Conservation (phyloP, 805 yeast genomes). For the Schwanniomyces polymorphus region DNA sequence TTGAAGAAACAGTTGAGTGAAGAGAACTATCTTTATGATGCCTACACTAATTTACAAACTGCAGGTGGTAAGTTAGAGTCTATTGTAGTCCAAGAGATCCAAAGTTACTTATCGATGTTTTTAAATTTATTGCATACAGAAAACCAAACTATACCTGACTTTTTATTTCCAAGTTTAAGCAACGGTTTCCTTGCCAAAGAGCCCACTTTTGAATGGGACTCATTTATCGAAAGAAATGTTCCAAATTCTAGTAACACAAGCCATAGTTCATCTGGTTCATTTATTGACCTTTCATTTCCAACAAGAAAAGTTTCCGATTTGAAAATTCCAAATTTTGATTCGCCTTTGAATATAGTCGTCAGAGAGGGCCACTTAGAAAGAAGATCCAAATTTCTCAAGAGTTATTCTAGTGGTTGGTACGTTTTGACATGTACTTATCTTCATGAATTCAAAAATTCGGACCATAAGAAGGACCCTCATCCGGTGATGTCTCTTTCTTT, state of each 20-base stretch:
- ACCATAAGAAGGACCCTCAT: constrained; percentile 73
- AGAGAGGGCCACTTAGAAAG: constrained; percentile 84
- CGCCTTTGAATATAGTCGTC: constrained; percentile 62
- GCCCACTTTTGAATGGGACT: constrained; percentile 85
- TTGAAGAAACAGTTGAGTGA: constrained; percentile 76
- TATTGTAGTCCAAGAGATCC: constrained; percentile 84
- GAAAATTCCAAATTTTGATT: constrained; percentile 64
- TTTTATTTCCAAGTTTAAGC: constrained; percentile 58
- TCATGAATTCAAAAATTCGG: constrained; percentile 86
- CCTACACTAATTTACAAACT: constrained; percentile 79
- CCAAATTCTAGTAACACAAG: constrained; percentile 28
- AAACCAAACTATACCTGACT: constrained; percentile 68
- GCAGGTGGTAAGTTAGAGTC: constrained; percentile 86
- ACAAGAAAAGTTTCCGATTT: constrained; percentile 48
- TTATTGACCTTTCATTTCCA: constrained; percentile 40
- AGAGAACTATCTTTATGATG: constrained; percentile 86
- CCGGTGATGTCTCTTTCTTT: constrained; percentile 84
- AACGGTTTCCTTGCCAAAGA: constrained; percentile 67
- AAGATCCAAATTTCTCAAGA: constrained; percentile 85
- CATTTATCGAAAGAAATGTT: constrained; percentile 69
- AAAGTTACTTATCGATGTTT: constrained; percentile 73
- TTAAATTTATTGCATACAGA: constrained; percentile 72
- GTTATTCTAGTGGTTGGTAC: constrained; percentile 89
- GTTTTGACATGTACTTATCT: constrained; percentile 85
- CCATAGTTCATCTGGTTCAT: constrained; percentile 31